phyloP scores from a whole-genome alignment of 2,329 filamentous ascomycete species.

The Botrytis fragariae region DNA sequence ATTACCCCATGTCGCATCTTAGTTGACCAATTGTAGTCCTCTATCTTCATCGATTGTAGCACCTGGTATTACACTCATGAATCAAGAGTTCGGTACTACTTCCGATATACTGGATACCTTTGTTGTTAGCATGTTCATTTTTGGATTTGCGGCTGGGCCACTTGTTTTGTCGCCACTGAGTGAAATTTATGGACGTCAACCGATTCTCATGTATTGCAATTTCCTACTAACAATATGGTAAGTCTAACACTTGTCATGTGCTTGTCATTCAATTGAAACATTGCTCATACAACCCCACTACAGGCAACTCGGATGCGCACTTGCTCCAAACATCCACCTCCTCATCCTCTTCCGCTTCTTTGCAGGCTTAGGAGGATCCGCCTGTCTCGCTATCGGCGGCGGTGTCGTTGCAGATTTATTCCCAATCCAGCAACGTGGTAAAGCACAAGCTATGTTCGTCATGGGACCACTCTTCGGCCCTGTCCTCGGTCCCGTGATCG shows the following conservation, averaged over 20 bases:
- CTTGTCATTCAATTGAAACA: slow-evolving; percentile 48
- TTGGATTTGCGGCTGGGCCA: slow-evolving; percentile 58
- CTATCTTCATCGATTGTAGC: slow-evolving; percentile 45
- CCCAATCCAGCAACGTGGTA: slow-evolving; percentile 53
- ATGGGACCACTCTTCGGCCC: slow-evolving; percentile 44
- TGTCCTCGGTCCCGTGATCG: slow-evolving; percentile 34
- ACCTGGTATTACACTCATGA: slow-evolving; percentile 39
- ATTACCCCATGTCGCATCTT: neutral
- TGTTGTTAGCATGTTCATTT: slow-evolving; percentile 50
- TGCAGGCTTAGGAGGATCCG: slow-evolving; percentile 46
- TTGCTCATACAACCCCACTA: slow-evolving; percentile 46
- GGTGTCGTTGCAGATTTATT: slow-evolving; percentile 67
- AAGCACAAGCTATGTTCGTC: slow-evolving; percentile 52
- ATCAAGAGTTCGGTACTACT: slow-evolving; percentile 26
- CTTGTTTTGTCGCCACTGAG: slow-evolving; percentile 56
- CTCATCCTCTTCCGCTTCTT: slow-evolving; percentile 60
- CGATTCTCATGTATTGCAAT: slow-evolving; percentile 46
- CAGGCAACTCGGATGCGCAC: slow-evolving; percentile 49
- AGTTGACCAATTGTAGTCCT: slow-evolving; percentile 26
- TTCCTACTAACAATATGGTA: slow-evolving; percentile 46
- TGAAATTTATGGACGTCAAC: slow-evolving; percentile 62
- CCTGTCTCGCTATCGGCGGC: slow-evolving; percentile 53
- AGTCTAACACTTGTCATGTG: slow-evolving; percentile 39
- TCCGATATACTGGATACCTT: slow-evolving; percentile 24
- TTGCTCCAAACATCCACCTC: slow-evolving; percentile 46